Conservation (phyloP, 306 rosid species). For the Purshia tridentata region DNA sequence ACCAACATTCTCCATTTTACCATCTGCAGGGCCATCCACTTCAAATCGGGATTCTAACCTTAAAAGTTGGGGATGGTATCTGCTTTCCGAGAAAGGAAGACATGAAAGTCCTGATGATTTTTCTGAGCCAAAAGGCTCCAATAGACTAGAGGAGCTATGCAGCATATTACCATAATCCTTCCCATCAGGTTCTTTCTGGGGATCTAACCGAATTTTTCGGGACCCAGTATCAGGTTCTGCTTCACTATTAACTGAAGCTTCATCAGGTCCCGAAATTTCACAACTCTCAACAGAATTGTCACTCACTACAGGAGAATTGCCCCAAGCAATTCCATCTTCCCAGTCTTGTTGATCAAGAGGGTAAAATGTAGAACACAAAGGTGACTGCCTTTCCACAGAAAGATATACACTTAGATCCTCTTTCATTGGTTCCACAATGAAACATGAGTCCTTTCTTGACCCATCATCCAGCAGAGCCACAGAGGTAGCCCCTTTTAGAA, state of each 20-base stretch:
- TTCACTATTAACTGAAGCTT: conserved; percentile 48
- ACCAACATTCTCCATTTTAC: conserved; percentile 33
- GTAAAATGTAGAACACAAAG: conserved; percentile 44
- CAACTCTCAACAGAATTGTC: conserved; percentile 45
- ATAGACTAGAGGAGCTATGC: conserved; percentile 41
- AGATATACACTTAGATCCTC: conserved; percentile 29
- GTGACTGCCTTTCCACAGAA: conserved; percentile 41
- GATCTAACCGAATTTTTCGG: conserved; percentile 34
- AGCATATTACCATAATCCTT: conserved; percentile 32
- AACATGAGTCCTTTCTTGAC: conserved; percentile 48
- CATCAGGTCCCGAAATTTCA: conserved; percentile 67
- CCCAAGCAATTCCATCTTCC: conserved; percentile 91
- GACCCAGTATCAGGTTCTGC: conserved; percentile 46
- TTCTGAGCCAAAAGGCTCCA: conserved; percentile 64
- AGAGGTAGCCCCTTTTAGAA: conserved; percentile 44
- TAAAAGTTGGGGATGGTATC: conserved; percentile 83
- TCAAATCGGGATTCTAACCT: conserved; percentile 63
- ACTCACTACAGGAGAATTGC: conserved; percentile 62
- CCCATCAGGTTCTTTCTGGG: conserved; percentile 37
- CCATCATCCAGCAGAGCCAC: conserved; percentile 34
- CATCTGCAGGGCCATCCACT: conserved; percentile 42
- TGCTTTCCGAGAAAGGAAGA: conserved; percentile 36
- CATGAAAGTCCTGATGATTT: conserved; percentile 40
- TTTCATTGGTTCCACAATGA: conserved; percentile 71
- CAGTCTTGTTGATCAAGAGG: conserved; percentile 91